These are phyloP conservation scores for Ceriops decandra DNA, from an alignment of 345 rosid species.

Conservation along the genomic window DNA sequence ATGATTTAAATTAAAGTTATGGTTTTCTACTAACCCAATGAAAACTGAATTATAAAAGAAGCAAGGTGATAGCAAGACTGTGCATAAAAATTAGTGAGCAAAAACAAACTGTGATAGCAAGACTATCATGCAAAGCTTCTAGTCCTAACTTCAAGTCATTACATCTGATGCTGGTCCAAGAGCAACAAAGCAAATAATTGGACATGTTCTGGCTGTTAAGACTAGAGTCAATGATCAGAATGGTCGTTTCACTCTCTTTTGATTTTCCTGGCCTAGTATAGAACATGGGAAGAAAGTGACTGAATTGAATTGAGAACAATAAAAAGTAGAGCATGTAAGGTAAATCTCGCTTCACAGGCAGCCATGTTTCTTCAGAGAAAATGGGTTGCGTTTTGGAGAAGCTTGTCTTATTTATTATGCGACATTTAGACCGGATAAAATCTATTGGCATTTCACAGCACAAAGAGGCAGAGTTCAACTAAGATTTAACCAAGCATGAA, in stretches of 20 bases:
- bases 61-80: no score
- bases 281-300: constrained; percentile 29
- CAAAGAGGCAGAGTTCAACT: background rate
- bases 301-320: constrained; percentile 16
- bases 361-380: constrained; percentile 13
- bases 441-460: constrained; percentile 1
- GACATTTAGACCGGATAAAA: constrained; percentile 11
- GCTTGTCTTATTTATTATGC: constrained; percentile 1
- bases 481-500: background rate
- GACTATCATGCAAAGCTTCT: no score
- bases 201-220: constrained; percentile 47
- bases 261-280: constrained; percentile 21
- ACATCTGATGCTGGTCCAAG: constrained; percentile 50
- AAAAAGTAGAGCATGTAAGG: constrained; percentile 28
- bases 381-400: constrained; percentile 11
- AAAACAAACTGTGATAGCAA: no score
- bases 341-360: constrained; percentile 9
- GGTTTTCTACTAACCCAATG: no score
- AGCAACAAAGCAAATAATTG: constrained; percentile 41
- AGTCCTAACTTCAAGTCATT: constrained; percentile 20
- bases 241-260: constrained; percentile 42
- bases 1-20: no score
- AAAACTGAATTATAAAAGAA: no score
- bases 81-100: no score
- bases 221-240: constrained; percentile 44